Conservation (phyloP, 139 green algal species). For the Dunaliella sp. region DNA sequence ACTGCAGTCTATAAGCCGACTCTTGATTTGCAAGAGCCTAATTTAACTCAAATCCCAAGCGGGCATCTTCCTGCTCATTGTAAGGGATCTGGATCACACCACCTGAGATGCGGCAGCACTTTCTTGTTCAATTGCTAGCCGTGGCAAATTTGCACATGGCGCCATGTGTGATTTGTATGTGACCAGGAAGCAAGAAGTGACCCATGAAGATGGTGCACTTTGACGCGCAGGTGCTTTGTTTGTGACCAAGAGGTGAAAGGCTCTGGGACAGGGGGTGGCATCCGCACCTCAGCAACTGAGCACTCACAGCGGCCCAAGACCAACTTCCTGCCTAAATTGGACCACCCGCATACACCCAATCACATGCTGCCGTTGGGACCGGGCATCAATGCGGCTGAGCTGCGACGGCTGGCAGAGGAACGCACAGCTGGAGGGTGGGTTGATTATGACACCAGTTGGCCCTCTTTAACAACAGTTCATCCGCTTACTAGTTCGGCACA, state of each 20-base stretch:
- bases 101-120: too few relatives aligned
- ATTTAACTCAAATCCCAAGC: too few relatives aligned
- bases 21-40: too few relatives aligned
- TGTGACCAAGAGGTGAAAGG: conserved; percentile 36
- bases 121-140: too few relatives aligned
- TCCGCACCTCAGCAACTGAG: neutral
- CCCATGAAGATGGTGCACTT: neutral
- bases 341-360: conserved; percentile 14
- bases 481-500: too few relatives aligned
- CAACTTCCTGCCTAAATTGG: conserved; percentile 40
- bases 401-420: conserved; percentile 13
- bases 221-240: conserved; percentile 25
- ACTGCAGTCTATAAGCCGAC: too few relatives aligned
- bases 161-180: neutral
- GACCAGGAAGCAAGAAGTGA: neutral
- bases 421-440: neutral
- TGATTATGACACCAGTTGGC: too few relatives aligned
- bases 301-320: neutral
- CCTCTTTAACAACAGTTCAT: too few relatives aligned
- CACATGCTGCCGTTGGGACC: conserved; percentile 17
- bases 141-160: neutral
- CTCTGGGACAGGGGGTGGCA: neutral
- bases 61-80: too few relatives aligned
- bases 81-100: too few relatives aligned
- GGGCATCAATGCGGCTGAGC: conserved; percentile 30